Evolutionary conservation across 2,329 filamentous ascomycete genomes (phyloP).

Genomic region (Bipolaris cookei): DNA sequence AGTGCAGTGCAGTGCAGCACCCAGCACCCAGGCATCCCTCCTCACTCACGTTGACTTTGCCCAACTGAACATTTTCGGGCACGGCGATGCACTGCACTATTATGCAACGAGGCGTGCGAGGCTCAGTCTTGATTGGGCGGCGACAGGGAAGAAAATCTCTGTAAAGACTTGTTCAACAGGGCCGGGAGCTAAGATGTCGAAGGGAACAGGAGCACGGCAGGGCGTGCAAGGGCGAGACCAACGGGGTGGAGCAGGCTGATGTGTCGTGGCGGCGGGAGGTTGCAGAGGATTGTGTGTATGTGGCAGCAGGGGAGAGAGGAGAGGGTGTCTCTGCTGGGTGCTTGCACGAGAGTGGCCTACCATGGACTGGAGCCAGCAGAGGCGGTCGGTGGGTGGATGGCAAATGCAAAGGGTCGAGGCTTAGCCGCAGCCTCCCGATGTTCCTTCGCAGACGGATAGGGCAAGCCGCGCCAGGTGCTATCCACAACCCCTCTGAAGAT

Average conservation of each 20-base stretch:
- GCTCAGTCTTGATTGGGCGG: slow-evolving; percentile 32
- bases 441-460: slow-evolving; percentile 8
- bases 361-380: not conserved
- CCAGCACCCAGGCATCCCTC: slow-evolving; percentile 10
- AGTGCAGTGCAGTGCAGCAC: slow-evolving; percentile 25
- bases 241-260: slow-evolving; percentile 4
- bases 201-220: slow-evolving; percentile 31
- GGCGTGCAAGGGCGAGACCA: slow-evolving; percentile 7
- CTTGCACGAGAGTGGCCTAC: not conserved
- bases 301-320: not conserved
- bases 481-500: slow-evolving; percentile 19
- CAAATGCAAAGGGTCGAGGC: slow-evolving; percentile 1
- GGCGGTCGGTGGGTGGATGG: not conserved
- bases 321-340: not conserved
- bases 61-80: slow-evolving; percentile 81
- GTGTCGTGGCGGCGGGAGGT: not conserved
- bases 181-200: slow-evolving; percentile 30
- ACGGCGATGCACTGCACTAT: slow-evolving; percentile 28
- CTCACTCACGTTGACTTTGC: slow-evolving; percentile 82
- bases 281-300: not conserved
- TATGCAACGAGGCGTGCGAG: slow-evolving; percentile 37
- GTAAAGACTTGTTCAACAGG: slow-evolving; percentile 36
- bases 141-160: slow-evolving; percentile 39
- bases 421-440: slow-evolving; percentile 20
- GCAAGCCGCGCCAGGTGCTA: slow-evolving; percentile 14